Conservation (phyloP, 352 stramenopile genomes). For the Halophytophthora batemanensis region DNA sequence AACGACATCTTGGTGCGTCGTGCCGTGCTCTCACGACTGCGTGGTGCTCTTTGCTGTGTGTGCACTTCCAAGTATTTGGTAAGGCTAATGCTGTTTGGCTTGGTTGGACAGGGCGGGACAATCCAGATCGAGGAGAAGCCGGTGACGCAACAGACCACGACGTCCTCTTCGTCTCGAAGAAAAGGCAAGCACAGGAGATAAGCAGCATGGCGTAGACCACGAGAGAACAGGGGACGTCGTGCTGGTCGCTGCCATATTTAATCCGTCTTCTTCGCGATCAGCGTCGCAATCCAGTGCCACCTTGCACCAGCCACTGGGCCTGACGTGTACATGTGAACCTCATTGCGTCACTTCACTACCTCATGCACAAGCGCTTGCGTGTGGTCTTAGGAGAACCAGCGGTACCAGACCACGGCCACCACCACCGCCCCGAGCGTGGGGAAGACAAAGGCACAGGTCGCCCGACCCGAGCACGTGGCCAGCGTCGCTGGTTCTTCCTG, state of each 20-base stretch:
- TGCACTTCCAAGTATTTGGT: no score
- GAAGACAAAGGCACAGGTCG: constrained; percentile 42
- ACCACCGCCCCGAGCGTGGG: constrained; percentile 48
- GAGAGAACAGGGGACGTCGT: not conserved
- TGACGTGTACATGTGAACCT: no score
- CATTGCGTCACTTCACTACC: no score
- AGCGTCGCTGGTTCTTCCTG: not conserved
- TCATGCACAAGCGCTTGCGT: not conserved
- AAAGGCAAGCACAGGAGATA: constrained; percentile 27
- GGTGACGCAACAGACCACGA: constrained; percentile 10
- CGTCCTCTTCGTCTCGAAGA: constrained; percentile 15
- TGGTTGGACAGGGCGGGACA: constrained; percentile 47
- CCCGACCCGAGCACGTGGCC: constrained; percentile 19
- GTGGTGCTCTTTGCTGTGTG: no score
- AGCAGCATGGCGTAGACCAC: not conserved
- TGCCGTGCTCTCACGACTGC: not conserved
- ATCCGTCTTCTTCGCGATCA: no score
- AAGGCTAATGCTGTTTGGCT: constrained; percentile 2
- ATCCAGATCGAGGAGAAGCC: constrained; percentile 64
- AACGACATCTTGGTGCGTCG: constrained; percentile 74
- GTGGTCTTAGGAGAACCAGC: constrained; percentile 25
- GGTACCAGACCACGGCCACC: constrained; percentile 44
- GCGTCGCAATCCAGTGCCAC: no score
- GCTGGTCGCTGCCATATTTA: no score
- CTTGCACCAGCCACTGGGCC: no score